These are phyloP conservation scores for Sporobolomyces phaffii DNA, from an alignment of 768 basidiomycete genomes.

Conservation along the genomic window DNA sequence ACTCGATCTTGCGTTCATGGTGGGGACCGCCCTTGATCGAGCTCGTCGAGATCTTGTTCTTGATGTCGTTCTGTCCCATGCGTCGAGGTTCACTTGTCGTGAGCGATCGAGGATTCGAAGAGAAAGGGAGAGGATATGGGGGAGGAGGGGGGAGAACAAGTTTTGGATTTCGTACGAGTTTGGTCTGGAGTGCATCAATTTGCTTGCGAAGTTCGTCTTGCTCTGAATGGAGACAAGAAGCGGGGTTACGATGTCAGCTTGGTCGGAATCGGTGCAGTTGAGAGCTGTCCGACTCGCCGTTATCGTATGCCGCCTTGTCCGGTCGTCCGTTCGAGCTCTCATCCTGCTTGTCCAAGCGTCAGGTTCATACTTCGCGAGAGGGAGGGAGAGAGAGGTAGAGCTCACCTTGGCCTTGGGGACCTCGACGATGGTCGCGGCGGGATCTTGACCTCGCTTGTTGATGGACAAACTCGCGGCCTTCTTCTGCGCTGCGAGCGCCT, in stretches of 20 bases:
- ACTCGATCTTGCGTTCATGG: conserved; percentile 64
- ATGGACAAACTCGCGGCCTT: not conserved
- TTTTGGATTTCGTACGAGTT: conserved; percentile 59
- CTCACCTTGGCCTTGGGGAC: conserved; percentile 19
- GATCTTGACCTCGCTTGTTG: conserved; percentile 12
- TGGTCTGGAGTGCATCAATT: conserved; percentile 72
- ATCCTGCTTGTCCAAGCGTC: not conserved
- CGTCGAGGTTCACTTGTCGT: too few relatives aligned
- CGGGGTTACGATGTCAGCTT: too few relatives aligned
- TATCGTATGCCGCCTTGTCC: not conserved
- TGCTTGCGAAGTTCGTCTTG: conserved; percentile 65
- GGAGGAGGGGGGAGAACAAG: conserved; percentile 7
- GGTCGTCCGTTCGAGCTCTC: not conserved
- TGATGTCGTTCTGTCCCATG: conserved; percentile 56
- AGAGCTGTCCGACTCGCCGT: not conserved
- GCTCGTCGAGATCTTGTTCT: conserved; percentile 66
- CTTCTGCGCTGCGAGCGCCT: conserved; percentile 8
- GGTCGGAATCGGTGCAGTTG: not conserved
- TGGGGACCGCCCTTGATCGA: conserved; percentile 55
- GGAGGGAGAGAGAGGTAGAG: too few relatives aligned
- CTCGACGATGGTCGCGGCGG: conserved; percentile 17
- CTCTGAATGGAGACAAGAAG: conserved; percentile 52
- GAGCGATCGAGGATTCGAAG: too few relatives aligned
- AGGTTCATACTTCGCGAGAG: too few relatives aligned
- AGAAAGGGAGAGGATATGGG: not conserved